Base-by-base conservation (phyloP, 2,329 filamentous ascomycete genomes). In the Microdochium bolleyi region DNA sequence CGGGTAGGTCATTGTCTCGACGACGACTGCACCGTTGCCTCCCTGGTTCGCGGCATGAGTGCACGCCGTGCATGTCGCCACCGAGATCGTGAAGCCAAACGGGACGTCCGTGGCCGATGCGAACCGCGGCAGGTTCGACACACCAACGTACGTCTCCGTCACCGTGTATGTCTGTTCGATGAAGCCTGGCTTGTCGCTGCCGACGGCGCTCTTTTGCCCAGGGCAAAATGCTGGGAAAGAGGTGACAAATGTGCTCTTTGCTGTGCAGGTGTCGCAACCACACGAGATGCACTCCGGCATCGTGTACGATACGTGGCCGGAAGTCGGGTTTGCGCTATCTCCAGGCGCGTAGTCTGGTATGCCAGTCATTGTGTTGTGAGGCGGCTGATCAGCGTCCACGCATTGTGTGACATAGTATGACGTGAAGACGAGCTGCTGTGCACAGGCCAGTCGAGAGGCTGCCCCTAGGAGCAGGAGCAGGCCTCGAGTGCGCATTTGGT, bases 71-170 rank as follows among this genome's bases (percentile, higher is more conserved):
- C 58, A 60, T 8, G 57, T 60, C 51, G 53, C 57, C 21, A 59
- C 49, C n/a, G 50, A 48, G 2, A 56, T 53, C 13, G 55, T 54
- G 51, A 61, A 61, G 11, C 60, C 60, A 49, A 56, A 60, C 1
- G 60, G 60, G 16, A 60, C 32, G 4, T 21, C 14, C 1, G 58
- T 61, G 4, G 56, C 53, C 8, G 49, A 27, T 19, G 50, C 54
- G 49, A 60, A 61, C 10, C 3, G 25, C 13, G 58, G 60, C 21
- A 61, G 54, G 19, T 57, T 49, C 11, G 58, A 59, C 21, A 60
- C 37, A 22, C 60, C 60, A 22, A 58, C 50, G 38, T 60, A 61
- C 21, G 60, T 59, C 53, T 61, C 60, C 2, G 57, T 56, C 32
- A 61, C 50, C 10, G 58, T 58, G 49, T 61, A 61, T 2, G 51